Conservation (phyloP, 202 grass and related monocot genomes). For the Setaria viridis region DNA sequence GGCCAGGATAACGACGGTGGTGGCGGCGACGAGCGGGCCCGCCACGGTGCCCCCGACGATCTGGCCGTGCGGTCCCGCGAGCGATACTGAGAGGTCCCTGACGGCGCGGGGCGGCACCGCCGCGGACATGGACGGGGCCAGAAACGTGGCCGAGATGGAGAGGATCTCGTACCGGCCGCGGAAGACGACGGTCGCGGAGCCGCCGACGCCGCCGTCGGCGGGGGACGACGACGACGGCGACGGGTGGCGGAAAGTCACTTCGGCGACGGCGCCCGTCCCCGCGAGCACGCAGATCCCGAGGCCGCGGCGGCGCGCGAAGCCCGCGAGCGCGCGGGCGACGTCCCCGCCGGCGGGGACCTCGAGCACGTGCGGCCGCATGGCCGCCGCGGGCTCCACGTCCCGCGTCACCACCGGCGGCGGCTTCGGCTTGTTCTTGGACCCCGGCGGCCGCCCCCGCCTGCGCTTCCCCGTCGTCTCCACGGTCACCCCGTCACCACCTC, state of each 20-base stretch:
- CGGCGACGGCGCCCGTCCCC: constrained; percentile 60
- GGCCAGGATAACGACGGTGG: constrained; percentile 65
- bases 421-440: constrained; percentile 93
- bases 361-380: constrained; percentile 78
- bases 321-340: constrained; percentile 59
- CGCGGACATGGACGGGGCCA: constrained; percentile 59
- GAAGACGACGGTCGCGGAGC: constrained; percentile 38
- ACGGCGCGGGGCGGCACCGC: constrained; percentile 24
- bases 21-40: constrained; percentile 64
- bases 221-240: neutral
- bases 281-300: constrained; percentile 82
- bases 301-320: constrained; percentile 60
- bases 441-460: constrained; percentile 68
- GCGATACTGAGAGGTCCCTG: constrained; percentile 58
- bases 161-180: constrained; percentile 83
- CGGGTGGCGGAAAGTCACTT: constrained; percentile 67
- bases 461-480: constrained; percentile 51
- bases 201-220: neutral
- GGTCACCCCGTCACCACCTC: constrained; percentile 33
- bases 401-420: constrained; percentile 56
- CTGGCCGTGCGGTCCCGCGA: constrained; percentile 73
- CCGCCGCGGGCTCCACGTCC: constrained; percentile 59
- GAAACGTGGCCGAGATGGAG: constrained; percentile 78
- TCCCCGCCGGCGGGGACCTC: constrained; percentile 77
- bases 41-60: constrained; percentile 68